A percentile compares a stretch with the other conserved stretches of the same genome.
These are phyloP conservation scores for Beta corolliflora DNA, from an alignment of 179 eudicot genomes.

Conservation along the genomic window DNA sequence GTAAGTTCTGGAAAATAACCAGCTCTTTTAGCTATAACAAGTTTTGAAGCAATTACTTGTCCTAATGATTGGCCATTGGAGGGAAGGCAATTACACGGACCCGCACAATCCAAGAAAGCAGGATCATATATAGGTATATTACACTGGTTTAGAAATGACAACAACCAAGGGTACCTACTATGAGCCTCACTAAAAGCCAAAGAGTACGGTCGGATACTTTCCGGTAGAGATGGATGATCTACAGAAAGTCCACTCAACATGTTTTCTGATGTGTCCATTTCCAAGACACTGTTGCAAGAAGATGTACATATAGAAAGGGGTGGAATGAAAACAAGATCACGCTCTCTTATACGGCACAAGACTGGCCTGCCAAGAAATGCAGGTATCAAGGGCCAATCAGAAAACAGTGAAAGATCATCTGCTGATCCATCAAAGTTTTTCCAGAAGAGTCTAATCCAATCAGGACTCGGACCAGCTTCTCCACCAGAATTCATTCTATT, in stretches of 20 bases:
- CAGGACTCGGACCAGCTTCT: slow-evolving; percentile 87
- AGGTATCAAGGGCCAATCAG: slow-evolving; percentile 98
- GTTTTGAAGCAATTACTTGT: slow-evolving; percentile 76
- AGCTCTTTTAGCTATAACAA: slow-evolving; percentile 78
- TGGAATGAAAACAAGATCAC: slow-evolving; percentile 82
- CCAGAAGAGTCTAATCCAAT: slow-evolving; percentile 97
- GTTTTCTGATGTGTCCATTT: slow-evolving; percentile 36
- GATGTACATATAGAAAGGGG: slow-evolving; percentile 44
- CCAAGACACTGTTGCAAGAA: slow-evolving; percentile 32
- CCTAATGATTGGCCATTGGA: slow-evolving; percentile 67
- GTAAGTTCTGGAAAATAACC: slow-evolving; percentile 83
- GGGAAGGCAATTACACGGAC: slow-evolving; percentile 69
- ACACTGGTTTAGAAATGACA: slow-evolving; percentile 81
- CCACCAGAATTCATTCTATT: slow-evolving; percentile 47
- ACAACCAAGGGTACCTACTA: slow-evolving; percentile 80
- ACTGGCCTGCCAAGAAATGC: slow-evolving; percentile 96
- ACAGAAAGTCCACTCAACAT: slow-evolving; percentile 34
- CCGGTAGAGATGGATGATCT: slow-evolving; percentile 46
- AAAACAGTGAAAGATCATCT: slow-evolving; percentile 76
- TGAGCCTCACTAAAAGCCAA: slow-evolving; percentile 50
- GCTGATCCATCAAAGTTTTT: slow-evolving; percentile 68
- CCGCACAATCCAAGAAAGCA: slow-evolving; percentile 80
- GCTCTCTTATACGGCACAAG: slow-evolving; percentile 89
- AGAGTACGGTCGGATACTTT: slow-evolving; percentile 47
- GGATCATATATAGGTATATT: slow-evolving; percentile 87